phyloP scores from a whole-genome alignment of 768 basidiomycete genomes.

The Phylloporus sp. region DNA sequence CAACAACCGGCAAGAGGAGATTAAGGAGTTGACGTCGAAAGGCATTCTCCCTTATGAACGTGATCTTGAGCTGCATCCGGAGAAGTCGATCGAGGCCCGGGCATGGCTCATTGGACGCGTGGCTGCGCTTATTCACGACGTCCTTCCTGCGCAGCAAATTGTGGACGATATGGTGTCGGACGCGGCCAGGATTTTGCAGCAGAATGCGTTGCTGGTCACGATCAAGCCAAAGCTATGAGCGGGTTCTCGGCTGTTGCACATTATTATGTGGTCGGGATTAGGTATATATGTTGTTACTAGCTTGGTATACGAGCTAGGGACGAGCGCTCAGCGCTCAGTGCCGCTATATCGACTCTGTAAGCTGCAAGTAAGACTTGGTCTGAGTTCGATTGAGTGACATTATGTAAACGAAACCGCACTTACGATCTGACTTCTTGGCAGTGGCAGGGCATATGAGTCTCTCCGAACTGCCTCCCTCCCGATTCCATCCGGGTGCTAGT shows the following conservation, averaged over 20 bases:
- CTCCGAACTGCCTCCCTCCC: too few species aligned
- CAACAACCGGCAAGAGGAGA: slow-evolving; percentile 71
- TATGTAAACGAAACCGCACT: too few species aligned
- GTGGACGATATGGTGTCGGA: slow-evolving; percentile 73
- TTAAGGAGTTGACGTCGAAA: slow-evolving; percentile 73
- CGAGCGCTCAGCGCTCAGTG: too few species aligned
- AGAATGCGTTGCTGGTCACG: slow-evolving; percentile 35
- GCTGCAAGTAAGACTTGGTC: too few species aligned
- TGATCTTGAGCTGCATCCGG: slow-evolving; percentile 76
- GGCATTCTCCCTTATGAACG: slow-evolving; percentile 74
- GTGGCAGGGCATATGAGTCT: too few species aligned
- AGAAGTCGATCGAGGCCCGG: slow-evolving; percentile 61
- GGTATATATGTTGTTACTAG: not conserved
- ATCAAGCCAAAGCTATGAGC: slow-evolving; percentile 48
- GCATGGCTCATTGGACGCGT: slow-evolving; percentile 86
- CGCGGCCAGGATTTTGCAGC: slow-evolving; percentile 45
- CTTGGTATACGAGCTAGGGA: too few species aligned
- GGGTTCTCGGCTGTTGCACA: not conserved
- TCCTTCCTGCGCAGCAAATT: slow-evolving; percentile 79
- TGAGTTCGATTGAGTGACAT: too few species aligned
- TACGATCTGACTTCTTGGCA: too few species aligned
- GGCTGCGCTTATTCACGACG: slow-evolving; percentile 64
- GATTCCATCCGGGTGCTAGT: too few species aligned
- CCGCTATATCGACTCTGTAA: too few species aligned
- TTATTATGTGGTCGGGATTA: not conserved